phyloP scores from a whole-genome alignment of 768 basidiomycete species.

The Trametes meyenii region DNA sequence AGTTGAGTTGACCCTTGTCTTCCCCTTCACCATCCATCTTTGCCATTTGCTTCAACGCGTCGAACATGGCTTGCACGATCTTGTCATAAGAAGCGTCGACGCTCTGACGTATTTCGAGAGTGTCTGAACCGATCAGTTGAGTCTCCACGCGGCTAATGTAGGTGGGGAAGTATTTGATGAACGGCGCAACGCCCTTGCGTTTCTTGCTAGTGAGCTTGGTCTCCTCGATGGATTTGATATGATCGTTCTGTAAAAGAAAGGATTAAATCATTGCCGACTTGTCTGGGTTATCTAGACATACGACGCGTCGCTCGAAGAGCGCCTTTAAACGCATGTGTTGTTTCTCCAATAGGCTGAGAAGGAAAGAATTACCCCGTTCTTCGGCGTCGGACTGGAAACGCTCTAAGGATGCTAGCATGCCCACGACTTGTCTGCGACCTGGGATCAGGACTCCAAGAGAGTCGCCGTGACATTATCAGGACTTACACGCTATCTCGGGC shows the following conservation, averaged over 20 bases:
- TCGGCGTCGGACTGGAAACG: constrained; percentile 76
- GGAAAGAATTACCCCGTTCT: constrained; percentile 76
- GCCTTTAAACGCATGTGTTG: constrained; percentile 78
- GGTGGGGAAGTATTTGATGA: constrained; percentile 89
- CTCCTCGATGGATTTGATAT: constrained; percentile 85
- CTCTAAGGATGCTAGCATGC: constrained; percentile 79
- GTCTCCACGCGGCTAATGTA: constrained; percentile 84
- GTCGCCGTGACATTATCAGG: constrained; percentile 12
- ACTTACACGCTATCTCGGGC: constrained; percentile 76
- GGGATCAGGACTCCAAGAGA: neutral
- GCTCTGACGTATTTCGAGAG: constrained; percentile 71
- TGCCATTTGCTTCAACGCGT: constrained; percentile 91
- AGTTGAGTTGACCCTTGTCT: constrained; percentile 96
- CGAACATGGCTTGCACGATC: constrained; percentile 91
- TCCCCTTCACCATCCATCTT: constrained; percentile 93
- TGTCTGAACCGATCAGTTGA: constrained; percentile 79
- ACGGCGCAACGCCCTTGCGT: constrained; percentile 88
- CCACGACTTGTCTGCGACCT: constrained; percentile 73
- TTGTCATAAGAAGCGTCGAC: constrained; percentile 87
- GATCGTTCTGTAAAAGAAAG: constrained; percentile 61
- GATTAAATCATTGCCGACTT: constrained; percentile 4
- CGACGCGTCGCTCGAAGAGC: constrained; percentile 77
- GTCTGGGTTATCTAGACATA: constrained; percentile 36
- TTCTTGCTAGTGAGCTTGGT: constrained; percentile 93
- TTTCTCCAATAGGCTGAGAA: constrained; percentile 73